Evolutionary conservation across 768 basidiomycete genomes (phyloP).

Genomic region (Gelatoporia subvermispora): DNA sequence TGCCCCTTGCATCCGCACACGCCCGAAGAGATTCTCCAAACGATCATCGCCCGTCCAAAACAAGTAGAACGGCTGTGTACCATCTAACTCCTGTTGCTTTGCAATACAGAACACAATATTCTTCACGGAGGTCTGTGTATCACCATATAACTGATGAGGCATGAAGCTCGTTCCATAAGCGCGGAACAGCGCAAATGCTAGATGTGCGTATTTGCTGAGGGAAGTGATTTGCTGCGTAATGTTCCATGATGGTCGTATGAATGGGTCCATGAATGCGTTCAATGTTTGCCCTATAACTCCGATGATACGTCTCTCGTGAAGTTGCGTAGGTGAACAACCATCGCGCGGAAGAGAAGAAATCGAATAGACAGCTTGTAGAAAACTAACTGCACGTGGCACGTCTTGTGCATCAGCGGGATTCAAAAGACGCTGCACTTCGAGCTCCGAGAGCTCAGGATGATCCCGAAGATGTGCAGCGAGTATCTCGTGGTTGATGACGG

Average conservation of each 20-base stretch:
- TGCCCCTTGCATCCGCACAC: slow-evolving; percentile 3
- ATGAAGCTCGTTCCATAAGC: slow-evolving; percentile 3
- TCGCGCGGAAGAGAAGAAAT: slow-evolving; percentile 11
- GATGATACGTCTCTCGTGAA: slow-evolving; percentile 13
- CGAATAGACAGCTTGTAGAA: slow-evolving; percentile 16
- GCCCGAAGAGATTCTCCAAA: slow-evolving; percentile 10
- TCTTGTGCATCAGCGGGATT: slow-evolving; percentile 22
- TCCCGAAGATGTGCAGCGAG: slow-evolving; percentile 5
- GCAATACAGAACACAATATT: slow-evolving; percentile 19
- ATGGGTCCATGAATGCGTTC: slow-evolving; percentile 5
- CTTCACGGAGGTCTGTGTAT: slow-evolving; percentile 13
- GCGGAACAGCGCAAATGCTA: slow-evolving; percentile 7
- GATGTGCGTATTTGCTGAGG: slow-evolving; percentile 12
- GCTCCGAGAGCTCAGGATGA: slow-evolving; percentile 1
- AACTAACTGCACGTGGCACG: slow-evolving; percentile 20
- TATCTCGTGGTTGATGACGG: slow-evolving; percentile 12
- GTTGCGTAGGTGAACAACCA: slow-evolving; percentile 15
- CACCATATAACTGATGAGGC: slow-evolving; percentile 12
- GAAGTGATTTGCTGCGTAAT: slow-evolving; percentile 7
- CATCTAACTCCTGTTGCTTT: slow-evolving; percentile 9
- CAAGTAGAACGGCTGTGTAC: slow-evolving; percentile 2
- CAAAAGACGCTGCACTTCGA: slow-evolving; percentile 11
- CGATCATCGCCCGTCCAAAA: slow-evolving; percentile 11
- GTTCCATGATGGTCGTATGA: slow-evolving; percentile 1
- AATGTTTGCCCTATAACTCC: slow-evolving; percentile 26